phyloP scores from a whole-genome alignment of 2,329 filamentous ascomycete genomes.

The Aspergillus nomiae region DNA sequence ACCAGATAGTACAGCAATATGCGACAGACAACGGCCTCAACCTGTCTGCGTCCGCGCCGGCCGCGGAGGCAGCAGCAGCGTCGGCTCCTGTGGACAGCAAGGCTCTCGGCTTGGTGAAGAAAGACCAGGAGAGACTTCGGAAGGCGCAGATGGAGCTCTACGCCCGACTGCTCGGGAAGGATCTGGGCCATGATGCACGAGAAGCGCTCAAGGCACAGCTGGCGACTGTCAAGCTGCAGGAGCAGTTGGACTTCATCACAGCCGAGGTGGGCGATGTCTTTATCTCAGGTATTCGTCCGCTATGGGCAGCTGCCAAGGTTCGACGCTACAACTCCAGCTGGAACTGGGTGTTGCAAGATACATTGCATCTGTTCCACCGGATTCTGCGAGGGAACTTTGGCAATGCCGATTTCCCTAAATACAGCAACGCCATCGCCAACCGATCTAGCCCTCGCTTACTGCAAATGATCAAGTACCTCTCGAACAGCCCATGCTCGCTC shows the following conservation, averaged over 20 bases:
- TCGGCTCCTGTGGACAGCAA: slow-evolving; percentile 84
- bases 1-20: slow-evolving; percentile 87
- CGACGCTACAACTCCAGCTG: slow-evolving; percentile 97
- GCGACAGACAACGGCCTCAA: slow-evolving; percentile 80
- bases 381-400: neutral
- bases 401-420: neutral
- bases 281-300: slow-evolving; percentile 87
- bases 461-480: neutral
- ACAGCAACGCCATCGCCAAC: neutral
- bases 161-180: slow-evolving; percentile 94
- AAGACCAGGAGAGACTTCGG: slow-evolving; percentile 93
- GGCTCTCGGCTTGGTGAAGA: slow-evolving; percentile 93
- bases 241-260: slow-evolving; percentile 74
- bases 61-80: slow-evolving; percentile 67
- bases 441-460: neutral
- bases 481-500: neutral
- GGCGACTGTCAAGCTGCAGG: neutral
- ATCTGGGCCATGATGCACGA: slow-evolving; percentile 85
- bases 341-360: slow-evolving; percentile 99
- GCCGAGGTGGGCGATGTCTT: slow-evolving; percentile 97
- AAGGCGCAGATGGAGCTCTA: slow-evolving; percentile 97
- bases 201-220: slow-evolving; percentile 88
- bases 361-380: slow-evolving; percentile 60
- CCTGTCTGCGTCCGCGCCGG: slow-evolving; percentile 69
- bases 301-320: slow-evolving; percentile 91